Evolutionary conservation across 257 asterid species (phyloP).

Genomic region (Solanum chmielewskii): DNA sequence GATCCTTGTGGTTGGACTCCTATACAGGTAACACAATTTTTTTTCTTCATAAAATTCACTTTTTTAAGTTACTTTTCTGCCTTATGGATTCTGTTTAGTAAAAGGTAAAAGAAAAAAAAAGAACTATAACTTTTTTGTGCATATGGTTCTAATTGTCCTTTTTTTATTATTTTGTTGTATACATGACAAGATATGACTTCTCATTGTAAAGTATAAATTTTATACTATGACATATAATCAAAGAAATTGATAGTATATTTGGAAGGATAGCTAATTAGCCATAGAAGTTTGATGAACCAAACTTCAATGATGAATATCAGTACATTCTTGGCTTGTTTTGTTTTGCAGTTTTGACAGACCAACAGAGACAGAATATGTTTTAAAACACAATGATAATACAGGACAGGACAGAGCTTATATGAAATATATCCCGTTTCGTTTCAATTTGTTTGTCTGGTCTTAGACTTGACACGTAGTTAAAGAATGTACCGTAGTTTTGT

Average conservation of each 20-base stretch:
- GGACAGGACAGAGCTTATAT: not conserved
- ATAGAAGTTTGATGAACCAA: not conserved
- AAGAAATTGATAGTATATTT: not conserved
- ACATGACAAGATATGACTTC: not conserved
- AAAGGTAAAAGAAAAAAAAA: not conserved
- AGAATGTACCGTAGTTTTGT: not conserved
- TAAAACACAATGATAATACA: not conserved
- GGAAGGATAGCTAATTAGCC: not conserved
- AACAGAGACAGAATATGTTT: not conserved
- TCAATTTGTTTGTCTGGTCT: not conserved
- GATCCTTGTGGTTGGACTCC: conserved; percentile 99
- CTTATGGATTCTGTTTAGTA: not conserved
- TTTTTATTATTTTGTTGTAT: not conserved
- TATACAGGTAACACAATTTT: conserved; percentile 40
- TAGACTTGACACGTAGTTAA: not conserved
- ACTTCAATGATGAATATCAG: not conserved
- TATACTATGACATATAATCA: not conserved
- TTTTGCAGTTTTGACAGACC: not conserved
- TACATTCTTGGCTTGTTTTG: not conserved
- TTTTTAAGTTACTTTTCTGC: not conserved
- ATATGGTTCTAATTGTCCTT: not conserved
- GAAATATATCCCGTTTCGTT: not conserved
- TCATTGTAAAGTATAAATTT: not conserved
- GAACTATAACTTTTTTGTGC: not conserved
- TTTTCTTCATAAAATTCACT: not conserved